phyloP scores from a whole-genome alignment of 768 basidiomycete species.

The Paxillus rubicundulus region DNA sequence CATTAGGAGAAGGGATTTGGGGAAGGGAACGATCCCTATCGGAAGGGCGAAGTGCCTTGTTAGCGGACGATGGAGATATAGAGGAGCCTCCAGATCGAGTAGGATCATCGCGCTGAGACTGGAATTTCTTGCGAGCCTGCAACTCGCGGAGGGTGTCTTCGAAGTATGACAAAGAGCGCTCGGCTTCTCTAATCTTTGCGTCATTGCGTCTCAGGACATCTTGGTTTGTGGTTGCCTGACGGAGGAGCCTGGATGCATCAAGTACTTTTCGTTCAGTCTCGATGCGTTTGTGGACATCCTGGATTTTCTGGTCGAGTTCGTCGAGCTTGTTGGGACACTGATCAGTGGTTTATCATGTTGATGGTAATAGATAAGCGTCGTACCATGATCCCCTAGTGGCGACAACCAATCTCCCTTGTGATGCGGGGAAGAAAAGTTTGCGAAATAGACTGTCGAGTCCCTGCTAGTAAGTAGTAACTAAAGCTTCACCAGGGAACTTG shows the following conservation, averaged over 20 bases:
- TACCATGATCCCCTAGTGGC: conserved; percentile 30
- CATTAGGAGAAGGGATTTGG: conserved; percentile 54
- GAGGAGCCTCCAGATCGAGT: conserved; percentile 50
- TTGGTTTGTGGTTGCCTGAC: conserved; percentile 80
- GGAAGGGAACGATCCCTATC: conserved; percentile 35
- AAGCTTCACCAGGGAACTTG: not conserved
- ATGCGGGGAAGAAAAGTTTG: conserved; percentile 11
- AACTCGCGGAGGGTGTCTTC: conserved; percentile 82
- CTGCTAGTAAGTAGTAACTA: not conserved
- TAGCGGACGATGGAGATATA: conserved; percentile 15
- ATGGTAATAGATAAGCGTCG: conserved; percentile 12
- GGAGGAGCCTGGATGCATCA: conserved; percentile 75
- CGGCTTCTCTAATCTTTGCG: conserved; percentile 82
- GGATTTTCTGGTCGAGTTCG: conserved; percentile 91
- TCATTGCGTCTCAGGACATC: conserved; percentile 83
- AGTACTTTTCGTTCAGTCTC: conserved; percentile 91
- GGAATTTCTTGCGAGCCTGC: conserved; percentile 69
- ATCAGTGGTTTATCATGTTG: conserved; percentile 4
- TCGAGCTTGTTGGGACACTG: conserved; percentile 23
- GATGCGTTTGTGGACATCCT: conserved; percentile 86
- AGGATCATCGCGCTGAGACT: conserved; percentile 54
- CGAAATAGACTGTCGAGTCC: conserved; percentile 1
- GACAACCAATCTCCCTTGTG: conserved; percentile 14
- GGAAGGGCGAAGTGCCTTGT: conserved; percentile 14
- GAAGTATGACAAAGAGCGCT: conserved; percentile 82